Evolutionary conservation across 1,284 basidiomycete genomes (phyloP).

Genomic region (Tetrapyrgos nigripes): DNA sequence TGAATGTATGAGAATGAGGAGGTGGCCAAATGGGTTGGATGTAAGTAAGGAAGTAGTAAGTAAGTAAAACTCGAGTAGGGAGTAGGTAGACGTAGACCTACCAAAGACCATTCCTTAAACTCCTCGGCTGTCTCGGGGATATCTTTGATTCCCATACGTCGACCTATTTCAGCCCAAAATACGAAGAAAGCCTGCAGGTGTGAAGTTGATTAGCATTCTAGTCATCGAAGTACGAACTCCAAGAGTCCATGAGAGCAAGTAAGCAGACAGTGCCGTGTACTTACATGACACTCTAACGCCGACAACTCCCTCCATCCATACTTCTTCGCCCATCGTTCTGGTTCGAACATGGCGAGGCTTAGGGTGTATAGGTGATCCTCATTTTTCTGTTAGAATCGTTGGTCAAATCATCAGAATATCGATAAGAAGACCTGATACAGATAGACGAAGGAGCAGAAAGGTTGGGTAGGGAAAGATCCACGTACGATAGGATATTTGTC

Average conservation of each 20-base stretch:
- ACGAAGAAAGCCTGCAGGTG: conserved; percentile 38
- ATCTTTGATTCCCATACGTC: conserved; percentile 42
- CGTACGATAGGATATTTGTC: conserved; percentile 49
- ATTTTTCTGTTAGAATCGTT: conserved; percentile 28
- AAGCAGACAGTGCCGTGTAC: conserved; percentile 26
- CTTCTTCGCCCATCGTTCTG: conserved; percentile 23
- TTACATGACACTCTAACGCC: conserved; percentile 18
- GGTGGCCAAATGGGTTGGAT: background rate
- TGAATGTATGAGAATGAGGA: background rate
- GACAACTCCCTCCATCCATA: conserved; percentile 31
- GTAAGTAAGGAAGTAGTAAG: no score
- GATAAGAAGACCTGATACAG: background rate
- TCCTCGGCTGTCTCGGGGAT: conserved; percentile 46
- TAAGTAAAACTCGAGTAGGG: background rate
- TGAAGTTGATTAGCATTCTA: no score
- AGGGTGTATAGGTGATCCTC: conserved; percentile 40
- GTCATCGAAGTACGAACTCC: no score
- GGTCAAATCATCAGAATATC: background rate
- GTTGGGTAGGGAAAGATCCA: conserved; percentile 2
- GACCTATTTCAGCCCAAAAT: conserved; percentile 31
- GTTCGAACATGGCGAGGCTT: conserved; percentile 35
- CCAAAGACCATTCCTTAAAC: conserved; percentile 38
- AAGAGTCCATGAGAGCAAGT: conserved; percentile 18
- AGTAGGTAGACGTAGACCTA: conserved; percentile 31
- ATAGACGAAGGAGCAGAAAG: no score